Percentiles rank a stretch among this genome's conserved stretches.
Evolutionary conservation across 306 rosid species (phyloP).

Genomic region (Lagenaria siceraria): DNA sequence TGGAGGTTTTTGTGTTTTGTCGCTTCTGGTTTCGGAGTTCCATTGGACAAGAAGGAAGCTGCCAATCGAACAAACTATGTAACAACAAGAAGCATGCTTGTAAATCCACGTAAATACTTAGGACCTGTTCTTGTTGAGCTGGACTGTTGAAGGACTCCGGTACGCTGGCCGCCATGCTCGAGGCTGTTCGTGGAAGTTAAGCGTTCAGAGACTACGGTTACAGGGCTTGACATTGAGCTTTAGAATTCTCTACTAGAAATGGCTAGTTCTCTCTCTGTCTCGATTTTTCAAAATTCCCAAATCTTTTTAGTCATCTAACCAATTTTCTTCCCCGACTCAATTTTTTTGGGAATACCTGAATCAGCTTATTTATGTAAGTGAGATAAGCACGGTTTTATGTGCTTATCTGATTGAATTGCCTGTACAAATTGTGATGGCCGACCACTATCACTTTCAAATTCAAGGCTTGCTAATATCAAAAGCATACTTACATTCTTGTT

Average conservation of each 20-base stretch:
- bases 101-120: slow-evolving; percentile 2
- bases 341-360: slow-evolving; percentile 4
- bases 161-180: neutral
- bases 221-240: neutral
- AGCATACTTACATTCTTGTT: neutral
- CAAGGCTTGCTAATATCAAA: neutral
- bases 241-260: slow-evolving; percentile 7
- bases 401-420: slow-evolving; percentile 54
- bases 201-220: neutral
- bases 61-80: neutral
- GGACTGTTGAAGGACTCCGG: slow-evolving; percentile 3
- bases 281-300: neutral
- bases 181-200: slow-evolving; percentile 2
- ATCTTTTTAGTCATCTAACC: neutral
- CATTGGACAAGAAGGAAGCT: slow-evolving; percentile 1
- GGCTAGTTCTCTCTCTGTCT: slow-evolving; percentile 3
- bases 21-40: neutral
- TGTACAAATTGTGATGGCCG: slow-evolving; percentile 11
- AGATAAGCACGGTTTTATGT: slow-evolving; percentile 51
- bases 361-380: slow-evolving; percentile 13
- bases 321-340: neutral
- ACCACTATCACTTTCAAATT: neutral
- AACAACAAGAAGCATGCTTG: neutral
- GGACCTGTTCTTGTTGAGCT: neutral
- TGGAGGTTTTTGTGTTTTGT: neutral